Conservation (phyloP, 2,329 filamentous ascomycete species). For the Alternaria ethzedia region DNA sequence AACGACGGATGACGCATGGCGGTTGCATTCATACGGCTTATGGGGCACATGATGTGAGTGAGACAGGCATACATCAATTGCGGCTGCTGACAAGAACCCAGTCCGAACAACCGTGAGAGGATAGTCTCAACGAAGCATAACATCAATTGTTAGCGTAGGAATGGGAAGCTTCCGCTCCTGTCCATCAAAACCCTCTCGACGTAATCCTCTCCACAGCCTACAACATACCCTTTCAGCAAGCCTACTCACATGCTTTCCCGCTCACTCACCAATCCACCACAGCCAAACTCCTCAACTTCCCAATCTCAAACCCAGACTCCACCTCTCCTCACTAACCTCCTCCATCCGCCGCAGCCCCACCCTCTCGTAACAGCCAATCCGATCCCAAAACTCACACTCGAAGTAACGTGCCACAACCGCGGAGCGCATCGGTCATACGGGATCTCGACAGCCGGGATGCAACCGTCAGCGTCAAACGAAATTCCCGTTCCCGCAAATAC, state of each 20-base stretch:
- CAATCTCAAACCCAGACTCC: background rate
- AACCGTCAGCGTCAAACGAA: background rate
- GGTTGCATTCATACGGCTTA: background rate
- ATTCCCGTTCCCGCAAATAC: background rate
- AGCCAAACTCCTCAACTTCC: background rate
- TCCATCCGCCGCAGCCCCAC: background rate
- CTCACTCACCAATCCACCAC: background rate
- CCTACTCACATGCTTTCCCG: background rate
- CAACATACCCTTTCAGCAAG: background rate
- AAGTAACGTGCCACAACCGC: background rate
- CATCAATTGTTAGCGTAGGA: fast-evolving
- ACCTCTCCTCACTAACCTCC: background rate
- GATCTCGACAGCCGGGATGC: background rate
- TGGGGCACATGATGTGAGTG: background rate
- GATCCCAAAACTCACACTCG: background rate
- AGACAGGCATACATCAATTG: fast-evolving
- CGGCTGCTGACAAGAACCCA: background rate
- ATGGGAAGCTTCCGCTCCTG: too few species aligned
- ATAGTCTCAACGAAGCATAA: background rate
- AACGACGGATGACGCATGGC: background rate
- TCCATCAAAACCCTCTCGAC: background rate
- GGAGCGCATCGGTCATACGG: background rate
- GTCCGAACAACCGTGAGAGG: background rate
- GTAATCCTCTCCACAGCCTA: background rate
- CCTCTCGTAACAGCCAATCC: background rate